Evolutionary conservation across 1,284 basidiomycete genomes (phyloP), one percentile per base, ranked within the genome.

Genomic region (Tilletia setariae): DNA sequence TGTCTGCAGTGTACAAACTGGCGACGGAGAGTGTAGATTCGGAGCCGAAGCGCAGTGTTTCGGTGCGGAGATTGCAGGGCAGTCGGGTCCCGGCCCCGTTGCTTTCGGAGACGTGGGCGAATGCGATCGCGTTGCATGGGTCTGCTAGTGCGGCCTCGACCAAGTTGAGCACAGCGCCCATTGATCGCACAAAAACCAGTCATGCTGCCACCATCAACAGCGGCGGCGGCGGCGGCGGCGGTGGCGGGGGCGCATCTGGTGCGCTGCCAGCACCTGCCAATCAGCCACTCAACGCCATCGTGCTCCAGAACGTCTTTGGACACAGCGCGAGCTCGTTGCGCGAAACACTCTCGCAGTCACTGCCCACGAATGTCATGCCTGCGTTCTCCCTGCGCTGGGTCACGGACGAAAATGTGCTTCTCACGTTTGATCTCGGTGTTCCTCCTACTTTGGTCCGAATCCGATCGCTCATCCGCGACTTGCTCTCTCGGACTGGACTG

Each of bases 361-460:
- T 63, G 23, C 67, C 74, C 28, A 64, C 66, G 9, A 72, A 68
- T 21, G 71, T 73, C 61, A 40, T 40, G 35, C 35, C 35, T 40
- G 64, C 67, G 32, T 76, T 75, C 67, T 21, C 47, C 1, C 59
- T 76, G 13, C 72, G 70, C 2, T 79, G 76, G 76, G 68, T 72
- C 59, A 72, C 73, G 13, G 76, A 79, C 61, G 76, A 79, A 61
- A 75, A 79, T 64, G 77, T 79, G n/a, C 28, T 79, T 11, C 43
- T 79, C 51, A 75, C 76, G 6, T 75, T 61, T 21, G 56, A 61
- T 19, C 28, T 13, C 30, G 25, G 51, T 23, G 16, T 21, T 6
- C 56, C 56, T 15, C 28, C 56, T 16, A 40, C 28, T 7, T 30
- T 61, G 15, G 56, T 61, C 56, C 56, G 56, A 15, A 61, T 61